Conservation (phyloP, 1,284 basidiomycete species). For the Coniferiporia sulphurascens region DNA sequence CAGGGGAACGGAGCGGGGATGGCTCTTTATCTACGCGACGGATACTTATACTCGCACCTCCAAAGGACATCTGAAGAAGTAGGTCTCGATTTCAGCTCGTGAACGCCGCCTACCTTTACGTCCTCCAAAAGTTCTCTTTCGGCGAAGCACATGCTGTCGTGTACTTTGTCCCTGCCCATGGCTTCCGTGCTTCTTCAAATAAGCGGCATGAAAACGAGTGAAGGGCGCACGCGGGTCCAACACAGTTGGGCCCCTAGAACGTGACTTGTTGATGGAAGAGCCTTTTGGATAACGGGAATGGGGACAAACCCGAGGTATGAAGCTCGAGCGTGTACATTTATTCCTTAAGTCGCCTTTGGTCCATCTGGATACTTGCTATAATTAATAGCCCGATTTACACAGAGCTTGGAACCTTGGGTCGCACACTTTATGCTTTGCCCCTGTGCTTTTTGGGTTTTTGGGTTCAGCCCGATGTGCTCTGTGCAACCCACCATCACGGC, state of each 20-base stretch:
- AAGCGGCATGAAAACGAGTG: neutral
- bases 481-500: neutral
- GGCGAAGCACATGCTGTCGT: neutral
- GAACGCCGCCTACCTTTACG: neutral
- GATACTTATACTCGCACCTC: neutral
- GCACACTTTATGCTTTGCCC: neutral
- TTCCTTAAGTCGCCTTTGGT: neutral
- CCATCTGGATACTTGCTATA: neutral
- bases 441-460: neutral
- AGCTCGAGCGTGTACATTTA: neutral
- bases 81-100: neutral
- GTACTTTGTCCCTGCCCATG: neutral
- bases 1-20: neutral
- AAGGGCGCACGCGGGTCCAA: neutral
- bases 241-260: constrained; percentile 7
- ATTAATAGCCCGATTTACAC: constrained; percentile 5
- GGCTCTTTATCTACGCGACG: neutral
- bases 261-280: neutral
- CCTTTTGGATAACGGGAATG: neutral
- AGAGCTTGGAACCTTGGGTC: neutral
- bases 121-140: neutral
- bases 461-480: neutral
- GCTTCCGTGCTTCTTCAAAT: neutral
- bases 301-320: constrained; percentile 4
- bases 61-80: neutral